Evolutionary conservation across 176 grass and related monocot species (phyloP).

Genomic region (Poa annua): DNA sequence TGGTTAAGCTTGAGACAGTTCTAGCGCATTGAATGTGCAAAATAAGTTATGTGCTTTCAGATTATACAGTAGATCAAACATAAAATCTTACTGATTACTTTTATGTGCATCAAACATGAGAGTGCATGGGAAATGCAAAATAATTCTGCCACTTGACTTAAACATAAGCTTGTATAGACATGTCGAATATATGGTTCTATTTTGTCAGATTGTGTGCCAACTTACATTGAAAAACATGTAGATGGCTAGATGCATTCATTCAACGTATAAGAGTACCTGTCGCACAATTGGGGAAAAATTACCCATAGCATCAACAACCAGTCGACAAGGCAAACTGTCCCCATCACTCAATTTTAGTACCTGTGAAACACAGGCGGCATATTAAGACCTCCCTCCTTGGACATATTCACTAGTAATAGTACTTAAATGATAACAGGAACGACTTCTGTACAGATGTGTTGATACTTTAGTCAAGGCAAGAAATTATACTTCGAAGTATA

Average conservation of each 20-base stretch:
- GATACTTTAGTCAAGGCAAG: not conserved
- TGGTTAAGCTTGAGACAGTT: too few relatives aligned
- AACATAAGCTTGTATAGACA: conserved; percentile 10
- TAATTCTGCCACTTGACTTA: not conserved
- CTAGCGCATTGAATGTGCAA: too few relatives aligned
- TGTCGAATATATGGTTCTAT: not conserved
- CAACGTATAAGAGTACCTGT: conserved; percentile 59
- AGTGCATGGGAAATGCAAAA: conserved; percentile 19
- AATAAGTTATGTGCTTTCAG: too few relatives aligned
- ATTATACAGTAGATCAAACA: too few relatives aligned
- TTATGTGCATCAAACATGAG: not conserved
- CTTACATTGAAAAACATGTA: conserved; percentile 3
- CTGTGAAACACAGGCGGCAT: conserved; percentile 45
- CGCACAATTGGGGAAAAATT: conserved; percentile 95
- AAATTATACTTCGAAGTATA: too few relatives aligned
- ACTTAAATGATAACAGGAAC: not conserved
- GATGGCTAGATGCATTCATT: conserved; percentile 4
- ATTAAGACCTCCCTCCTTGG: conserved; percentile 14
- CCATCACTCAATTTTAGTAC: conserved; percentile 68
- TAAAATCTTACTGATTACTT: too few relatives aligned
- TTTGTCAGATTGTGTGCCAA: not conserved
- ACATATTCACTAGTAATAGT: conserved; percentile 12
- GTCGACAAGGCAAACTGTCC: conserved; percentile 56
- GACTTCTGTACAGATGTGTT: not conserved
- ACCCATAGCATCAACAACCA: conserved; percentile 91